Evolutionary conservation across 192 early-diverging fungal species (phyloP).

Genomic region (Mortierella alpina): DNA sequence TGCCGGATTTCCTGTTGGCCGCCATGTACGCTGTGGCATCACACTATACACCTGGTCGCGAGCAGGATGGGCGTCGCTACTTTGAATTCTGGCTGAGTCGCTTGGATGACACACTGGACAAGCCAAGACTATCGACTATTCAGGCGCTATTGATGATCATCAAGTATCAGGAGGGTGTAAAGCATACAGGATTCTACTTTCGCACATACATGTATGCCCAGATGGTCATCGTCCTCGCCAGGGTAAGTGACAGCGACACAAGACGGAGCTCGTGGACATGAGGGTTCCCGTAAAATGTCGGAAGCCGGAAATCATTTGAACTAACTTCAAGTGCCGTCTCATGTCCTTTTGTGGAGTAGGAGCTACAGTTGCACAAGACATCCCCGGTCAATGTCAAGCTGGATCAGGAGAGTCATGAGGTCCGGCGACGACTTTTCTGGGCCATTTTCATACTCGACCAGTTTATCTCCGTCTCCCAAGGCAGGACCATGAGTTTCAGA

Average conservation of each 20-base stretch:
- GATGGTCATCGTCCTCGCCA: constrained; percentile 49
- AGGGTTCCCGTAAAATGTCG: no score
- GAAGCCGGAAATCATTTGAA: background rate
- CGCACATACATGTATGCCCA: constrained; percentile 60
- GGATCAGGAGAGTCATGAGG: constrained; percentile 41
- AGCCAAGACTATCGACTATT: constrained; percentile 62
- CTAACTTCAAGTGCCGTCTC: background rate
- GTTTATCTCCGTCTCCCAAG: constrained; percentile 39
- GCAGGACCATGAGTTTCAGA: constrained; percentile 33
- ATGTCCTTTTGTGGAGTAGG: constrained; percentile 4
- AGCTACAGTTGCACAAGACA: constrained; percentile 41
- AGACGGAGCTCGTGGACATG: background rate
- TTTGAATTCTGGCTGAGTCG: constrained; percentile 41
- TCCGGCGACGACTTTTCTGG: constrained; percentile 41
- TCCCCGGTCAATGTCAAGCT: constrained; percentile 39
- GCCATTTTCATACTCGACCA: constrained; percentile 36
- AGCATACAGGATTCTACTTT: constrained; percentile 59
- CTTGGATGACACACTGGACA: constrained; percentile 61
- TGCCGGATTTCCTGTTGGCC: constrained; percentile 61
- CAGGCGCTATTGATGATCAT: constrained; percentile 62
- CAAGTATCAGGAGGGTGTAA: constrained; percentile 62
- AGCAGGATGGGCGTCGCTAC: constrained; percentile 34
- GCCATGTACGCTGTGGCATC: constrained; percentile 65
- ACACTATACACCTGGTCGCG: constrained; percentile 39
- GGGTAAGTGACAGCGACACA: constrained; percentile 14